Percentiles rank a stretch among this genome's conserved stretches.
Conservation (phyloP, 495 filamentous ascomycete species). For the Aspergillus asperescens region DNA sequence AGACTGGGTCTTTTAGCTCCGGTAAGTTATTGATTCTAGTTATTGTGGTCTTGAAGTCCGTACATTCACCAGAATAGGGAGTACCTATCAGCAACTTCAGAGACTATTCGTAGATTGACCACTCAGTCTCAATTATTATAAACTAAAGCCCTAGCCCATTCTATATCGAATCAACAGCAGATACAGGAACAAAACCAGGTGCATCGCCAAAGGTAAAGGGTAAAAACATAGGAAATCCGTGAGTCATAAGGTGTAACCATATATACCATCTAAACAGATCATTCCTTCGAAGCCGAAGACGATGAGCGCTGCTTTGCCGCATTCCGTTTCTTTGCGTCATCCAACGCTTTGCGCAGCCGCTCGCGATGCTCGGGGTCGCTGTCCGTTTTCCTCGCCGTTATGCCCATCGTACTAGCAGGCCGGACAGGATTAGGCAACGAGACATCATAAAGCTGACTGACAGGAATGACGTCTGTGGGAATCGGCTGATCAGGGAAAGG, state of each 20-base stretch:
- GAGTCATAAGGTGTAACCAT: not conserved
- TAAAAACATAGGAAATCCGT: not conserved
- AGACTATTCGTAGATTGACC: not conserved
- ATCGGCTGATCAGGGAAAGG: conserved; percentile 21
- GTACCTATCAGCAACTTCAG: too few relatives aligned
- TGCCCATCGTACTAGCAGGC: conserved; percentile 4
- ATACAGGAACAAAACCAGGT: not conserved
- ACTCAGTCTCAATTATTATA: not conserved
- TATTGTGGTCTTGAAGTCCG: not conserved
- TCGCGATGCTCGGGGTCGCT: conserved; percentile 40
- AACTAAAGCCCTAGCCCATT: not conserved
- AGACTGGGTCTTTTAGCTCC: too few relatives aligned
- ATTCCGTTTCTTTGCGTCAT: conserved; percentile 48
- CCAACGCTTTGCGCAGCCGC: conserved; percentile 43
- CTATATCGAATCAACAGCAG: not conserved
- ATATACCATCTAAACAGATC: not conserved
- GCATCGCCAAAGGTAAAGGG: conserved; percentile 1
- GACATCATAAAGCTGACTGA: conserved; percentile 15
- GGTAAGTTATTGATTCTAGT: not conserved
- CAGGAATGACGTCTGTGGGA: conserved; percentile 11
- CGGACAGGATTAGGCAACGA: conserved; percentile 16
- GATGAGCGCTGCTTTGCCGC: conserved; percentile 27
- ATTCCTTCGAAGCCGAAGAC: not conserved
- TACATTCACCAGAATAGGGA: not conserved
- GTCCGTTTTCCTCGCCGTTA: conserved; percentile 15